A percentile compares a stretch with the other conserved stretches of the same genome.
phyloP scores from a whole-genome alignment of 108 stramenopile genomes.

The Schizochytrium sp. region DNA sequence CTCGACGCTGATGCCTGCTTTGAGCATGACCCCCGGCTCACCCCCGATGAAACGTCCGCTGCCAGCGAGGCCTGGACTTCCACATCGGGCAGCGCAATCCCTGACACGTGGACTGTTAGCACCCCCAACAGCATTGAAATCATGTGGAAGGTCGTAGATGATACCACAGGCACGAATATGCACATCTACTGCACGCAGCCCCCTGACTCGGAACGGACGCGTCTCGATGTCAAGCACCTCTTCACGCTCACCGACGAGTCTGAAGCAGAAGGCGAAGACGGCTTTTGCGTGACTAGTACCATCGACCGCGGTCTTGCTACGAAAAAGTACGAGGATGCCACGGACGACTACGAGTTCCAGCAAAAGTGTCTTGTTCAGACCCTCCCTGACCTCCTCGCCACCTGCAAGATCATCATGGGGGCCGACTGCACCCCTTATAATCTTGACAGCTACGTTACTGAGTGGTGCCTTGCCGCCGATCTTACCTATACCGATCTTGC shows the following conservation, averaged over 20 bases:
- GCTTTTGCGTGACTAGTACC: background rate
- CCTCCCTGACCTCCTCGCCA: background rate
- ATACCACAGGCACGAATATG: background rate
- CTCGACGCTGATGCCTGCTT: background rate
- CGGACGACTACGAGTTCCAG: background rate
- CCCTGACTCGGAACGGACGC: background rate
- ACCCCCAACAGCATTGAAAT: background rate
- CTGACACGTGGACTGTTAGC: background rate
- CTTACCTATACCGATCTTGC: background rate
- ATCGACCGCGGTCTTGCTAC: background rate
- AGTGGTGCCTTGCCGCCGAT: background rate
- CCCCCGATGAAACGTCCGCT: background rate
- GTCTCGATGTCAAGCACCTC: background rate
- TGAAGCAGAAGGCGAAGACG: background rate
- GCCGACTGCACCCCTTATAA: background rate
- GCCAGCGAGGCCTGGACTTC: background rate
- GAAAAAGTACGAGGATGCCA: background rate
- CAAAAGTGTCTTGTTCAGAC: background rate
- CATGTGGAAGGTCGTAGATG: background rate
- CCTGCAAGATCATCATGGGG: background rate
- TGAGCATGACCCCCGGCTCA: background rate
- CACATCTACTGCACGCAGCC: background rate
- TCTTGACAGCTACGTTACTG: background rate
- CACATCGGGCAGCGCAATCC: background rate
- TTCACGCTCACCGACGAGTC: background rate